Base-by-base conservation (phyloP, 1,139 yeast genomes). In the Sugiyamaella xylanicola region DNA sequence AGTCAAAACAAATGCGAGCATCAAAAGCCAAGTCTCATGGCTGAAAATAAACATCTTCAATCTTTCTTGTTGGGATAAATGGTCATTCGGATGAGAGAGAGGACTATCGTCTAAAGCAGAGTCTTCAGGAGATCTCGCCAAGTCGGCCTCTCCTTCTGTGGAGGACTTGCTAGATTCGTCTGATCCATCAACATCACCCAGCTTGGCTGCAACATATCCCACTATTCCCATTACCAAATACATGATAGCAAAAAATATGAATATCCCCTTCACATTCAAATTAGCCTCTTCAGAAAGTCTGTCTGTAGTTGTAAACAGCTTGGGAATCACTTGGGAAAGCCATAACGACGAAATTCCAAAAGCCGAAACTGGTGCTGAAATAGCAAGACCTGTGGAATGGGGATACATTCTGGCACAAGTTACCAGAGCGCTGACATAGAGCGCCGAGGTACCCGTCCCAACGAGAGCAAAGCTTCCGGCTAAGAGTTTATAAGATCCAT, bases 381-480 rank as follows among this genome's bases (percentile, higher is more conserved):
- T 90, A 41, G 96, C 87, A 59, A 92, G 73, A 1, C 96, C 87
- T 59, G 88, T 87, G 48, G 77, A 78, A 37, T 82, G 75, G 0
- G 96, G 95, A 65, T 83, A 87, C 22, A 90, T 80, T 63, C 86
- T 84, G 1, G 97, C 95, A 72, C 97, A 89, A 1, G 95, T 87
- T 36, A 91, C 76, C 58, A 91, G 74, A 47, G 91, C 82, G 59
- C 89, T 80, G 66, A 91, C 87, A 71, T 87, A 91, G 46, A 89
- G 75, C 3, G 95, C 78, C 3, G 95, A 85, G 0, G 97, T 88
- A 9, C 95, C 95, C 57, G 84, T 74, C 0, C 97, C 97, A 56
- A 91, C 82, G 57, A 84, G 77, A 2, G 83, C 75, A 59, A 81
- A 74, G 44, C 78, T 70, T 0, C 66, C 48, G 3, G 66, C 61